phyloP scores from a whole-genome alignment of 192 early-diverging fungal species.

The Rhizophagus prolifer region DNA sequence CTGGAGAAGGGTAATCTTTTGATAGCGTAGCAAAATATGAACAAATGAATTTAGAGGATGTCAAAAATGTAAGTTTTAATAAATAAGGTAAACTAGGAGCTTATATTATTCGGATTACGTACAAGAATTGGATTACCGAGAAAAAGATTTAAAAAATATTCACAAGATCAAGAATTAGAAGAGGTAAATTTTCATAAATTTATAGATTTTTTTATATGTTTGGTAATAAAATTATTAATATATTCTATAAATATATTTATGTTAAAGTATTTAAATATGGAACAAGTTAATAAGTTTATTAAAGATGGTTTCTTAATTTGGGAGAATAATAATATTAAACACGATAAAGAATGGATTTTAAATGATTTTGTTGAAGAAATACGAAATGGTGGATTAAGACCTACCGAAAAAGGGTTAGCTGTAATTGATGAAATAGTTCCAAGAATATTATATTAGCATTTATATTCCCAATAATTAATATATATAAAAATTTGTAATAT shows the following conservation, averaged over 20 bases:
- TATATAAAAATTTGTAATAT: too few species aligned
- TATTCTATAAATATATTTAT: not conserved
- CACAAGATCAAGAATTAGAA: conserved; percentile 36
- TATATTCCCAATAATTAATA: too few species aligned
- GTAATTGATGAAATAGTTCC: conserved; percentile 52
- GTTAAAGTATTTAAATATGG: conserved; percentile 18
- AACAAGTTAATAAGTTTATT: conserved; percentile 24
- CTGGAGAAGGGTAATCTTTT: conserved; percentile 44
- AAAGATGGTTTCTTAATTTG: conserved; percentile 28
- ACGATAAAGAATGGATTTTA: conserved; percentile 18
- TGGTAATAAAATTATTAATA: not conserved
- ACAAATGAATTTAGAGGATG: conserved; percentile 24
- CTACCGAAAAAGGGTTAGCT: conserved; percentile 52
- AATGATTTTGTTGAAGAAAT: conserved; percentile 28
- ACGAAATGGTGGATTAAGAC: conserved; percentile 35
- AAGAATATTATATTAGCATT: conserved; percentile 32
- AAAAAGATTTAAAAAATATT: conserved; percentile 33
- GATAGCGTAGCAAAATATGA: conserved; percentile 20
- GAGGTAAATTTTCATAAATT: conserved; percentile 34
- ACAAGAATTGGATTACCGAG: conserved; percentile 45
- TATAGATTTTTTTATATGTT: not conserved
- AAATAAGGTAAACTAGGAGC: conserved; percentile 37
- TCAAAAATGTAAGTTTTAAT: conserved; percentile 29
- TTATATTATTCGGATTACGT: conserved; percentile 51
- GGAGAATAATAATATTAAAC: conserved; percentile 15